Percentiles rank a stretch among this genome's conserved stretches.
These are phyloP conservation scores for Teratosphaeriaceae sp. DNA, from an alignment of 2,329 filamentous ascomycete genomes.

Conservation along the genomic window DNA sequence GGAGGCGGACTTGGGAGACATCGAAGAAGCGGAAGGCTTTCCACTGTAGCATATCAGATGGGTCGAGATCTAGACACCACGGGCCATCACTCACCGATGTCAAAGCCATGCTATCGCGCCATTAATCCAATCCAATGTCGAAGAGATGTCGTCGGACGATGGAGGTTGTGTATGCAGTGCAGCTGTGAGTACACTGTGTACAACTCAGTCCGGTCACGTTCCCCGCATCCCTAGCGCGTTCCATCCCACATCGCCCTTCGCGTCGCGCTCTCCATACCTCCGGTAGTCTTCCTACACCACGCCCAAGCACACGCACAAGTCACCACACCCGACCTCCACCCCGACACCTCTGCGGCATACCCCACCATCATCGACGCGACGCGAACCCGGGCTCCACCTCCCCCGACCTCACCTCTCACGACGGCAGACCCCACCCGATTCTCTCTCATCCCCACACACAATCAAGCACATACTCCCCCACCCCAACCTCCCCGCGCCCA, in stretches of 20 bases:
- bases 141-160: conserved; percentile 27
- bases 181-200: neutral
- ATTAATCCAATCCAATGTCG: conserved; percentile 30
- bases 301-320: neutral
- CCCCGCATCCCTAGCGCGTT: neutral
- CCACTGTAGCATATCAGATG: conserved; percentile 57
- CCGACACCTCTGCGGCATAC: neutral
- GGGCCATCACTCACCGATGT: conserved; percentile 22
- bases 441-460: conserved; percentile 37
- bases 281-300: neutral
- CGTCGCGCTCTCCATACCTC: conserved; percentile 10
- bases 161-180: neutral
- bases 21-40: conserved; percentile 99
- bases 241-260: neutral
- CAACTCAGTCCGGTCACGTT: neutral
- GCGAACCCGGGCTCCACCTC: conserved; percentile 14
- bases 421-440: conserved; percentile 6
- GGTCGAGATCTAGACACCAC: neutral
- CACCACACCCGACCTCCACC: neutral
- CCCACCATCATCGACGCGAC: conserved; percentile 12
- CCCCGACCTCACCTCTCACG: conserved; percentile 7
- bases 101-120: conserved; percentile 27
- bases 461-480: conserved; percentile 64
- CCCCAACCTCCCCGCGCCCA: conserved; percentile 58
- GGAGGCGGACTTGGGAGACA: conserved; percentile 73